phyloP scores from a whole-genome alignment of 2,329 filamentous ascomycete genomes.

The Penicillium sp. region DNA sequence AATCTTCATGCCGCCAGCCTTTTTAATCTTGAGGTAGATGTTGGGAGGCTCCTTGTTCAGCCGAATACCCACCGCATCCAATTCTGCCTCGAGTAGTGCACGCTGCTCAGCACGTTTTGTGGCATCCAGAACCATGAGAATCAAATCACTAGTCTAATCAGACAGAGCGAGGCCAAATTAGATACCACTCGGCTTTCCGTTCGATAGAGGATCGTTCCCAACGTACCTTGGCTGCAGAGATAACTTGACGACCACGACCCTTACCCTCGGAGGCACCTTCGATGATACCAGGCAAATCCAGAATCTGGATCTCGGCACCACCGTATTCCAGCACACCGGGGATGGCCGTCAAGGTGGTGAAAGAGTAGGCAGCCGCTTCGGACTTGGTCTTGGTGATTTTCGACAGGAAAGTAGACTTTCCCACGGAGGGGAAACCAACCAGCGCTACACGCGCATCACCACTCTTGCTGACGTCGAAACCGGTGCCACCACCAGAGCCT shows the following conservation, averaged over 20 bases:
- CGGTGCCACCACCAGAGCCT: constrained; percentile 76
- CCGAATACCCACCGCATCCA: constrained; percentile 93
- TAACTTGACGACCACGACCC: constrained; percentile 92
- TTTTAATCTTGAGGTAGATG: constrained; percentile 95
- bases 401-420: constrained; percentile 98
- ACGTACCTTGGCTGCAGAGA: constrained; percentile 82
- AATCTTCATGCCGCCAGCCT: constrained; percentile 98
- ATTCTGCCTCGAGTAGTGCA: constrained; percentile 82
- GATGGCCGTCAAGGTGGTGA: constrained; percentile 96
- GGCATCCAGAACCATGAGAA: constrained; percentile 95
- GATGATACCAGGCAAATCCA: constrained; percentile 97
- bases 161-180: background rate
- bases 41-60: constrained; percentile 93
- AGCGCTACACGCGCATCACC: constrained; percentile 96
- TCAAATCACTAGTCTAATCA: constrained; percentile 80
- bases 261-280: constrained; percentile 96
- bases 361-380: constrained; percentile 93
- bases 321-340: constrained; percentile 97
- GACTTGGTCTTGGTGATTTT: constrained; percentile 98
- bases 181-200: background rate
- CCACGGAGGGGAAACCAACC: constrained; percentile 97
- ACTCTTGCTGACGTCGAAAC: constrained; percentile 91
- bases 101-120: constrained; percentile 96
- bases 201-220: background rate
- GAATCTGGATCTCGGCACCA: constrained; percentile 95